Percentiles rank a stretch among this genome's conserved stretches.
Evolutionary conservation across 768 basidiomycete species (phyloP).

Genomic region (Hericium alpestre): DNA sequence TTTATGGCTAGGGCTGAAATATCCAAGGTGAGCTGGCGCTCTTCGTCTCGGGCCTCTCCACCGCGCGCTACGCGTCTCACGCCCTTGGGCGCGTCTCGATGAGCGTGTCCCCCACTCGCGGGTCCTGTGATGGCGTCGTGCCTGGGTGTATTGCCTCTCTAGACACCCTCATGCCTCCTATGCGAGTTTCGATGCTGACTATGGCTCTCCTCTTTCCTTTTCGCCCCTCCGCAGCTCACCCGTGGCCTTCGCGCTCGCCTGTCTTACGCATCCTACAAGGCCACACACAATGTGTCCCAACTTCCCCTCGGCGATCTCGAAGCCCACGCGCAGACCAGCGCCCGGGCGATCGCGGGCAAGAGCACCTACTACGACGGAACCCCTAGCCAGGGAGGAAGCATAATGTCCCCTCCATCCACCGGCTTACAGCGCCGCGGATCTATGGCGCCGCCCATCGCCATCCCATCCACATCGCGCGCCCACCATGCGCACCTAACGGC

Average conservation of each 20-base stretch:
- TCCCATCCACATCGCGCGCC: constrained; percentile 10
- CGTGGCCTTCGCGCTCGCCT: constrained; percentile 72
- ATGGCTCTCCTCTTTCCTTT: constrained; percentile 15
- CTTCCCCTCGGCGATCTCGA: constrained; percentile 64
- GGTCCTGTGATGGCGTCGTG: neutral
- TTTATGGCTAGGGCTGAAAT: constrained; percentile 72
- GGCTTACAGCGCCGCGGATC: constrained; percentile 24
- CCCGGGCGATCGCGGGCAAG: constrained; percentile 14
- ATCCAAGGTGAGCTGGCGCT: constrained; percentile 54
- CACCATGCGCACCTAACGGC: constrained; percentile 13
- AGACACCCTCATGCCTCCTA: neutral
- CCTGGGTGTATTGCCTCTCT: neutral
- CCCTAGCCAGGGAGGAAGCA: constrained; percentile 36
- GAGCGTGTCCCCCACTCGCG: constrained; percentile 11
- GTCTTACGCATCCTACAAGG: constrained; percentile 78
- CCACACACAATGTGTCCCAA: constrained; percentile 59
- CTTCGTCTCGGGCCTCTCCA: constrained; percentile 14
- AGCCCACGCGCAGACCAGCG: constrained; percentile 33
- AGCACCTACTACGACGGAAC: constrained; percentile 42
- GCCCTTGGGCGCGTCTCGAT: constrained; percentile 5
- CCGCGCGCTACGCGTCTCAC: constrained; percentile 10
- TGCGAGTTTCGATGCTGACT: neutral
- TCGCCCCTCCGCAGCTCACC: constrained; percentile 47
- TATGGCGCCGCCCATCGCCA: constrained; percentile 33
- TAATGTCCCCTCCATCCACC: constrained; percentile 18